Conservation (phyloP, 768 basidiomycete species). For the Boletus barrowsii region DNA sequence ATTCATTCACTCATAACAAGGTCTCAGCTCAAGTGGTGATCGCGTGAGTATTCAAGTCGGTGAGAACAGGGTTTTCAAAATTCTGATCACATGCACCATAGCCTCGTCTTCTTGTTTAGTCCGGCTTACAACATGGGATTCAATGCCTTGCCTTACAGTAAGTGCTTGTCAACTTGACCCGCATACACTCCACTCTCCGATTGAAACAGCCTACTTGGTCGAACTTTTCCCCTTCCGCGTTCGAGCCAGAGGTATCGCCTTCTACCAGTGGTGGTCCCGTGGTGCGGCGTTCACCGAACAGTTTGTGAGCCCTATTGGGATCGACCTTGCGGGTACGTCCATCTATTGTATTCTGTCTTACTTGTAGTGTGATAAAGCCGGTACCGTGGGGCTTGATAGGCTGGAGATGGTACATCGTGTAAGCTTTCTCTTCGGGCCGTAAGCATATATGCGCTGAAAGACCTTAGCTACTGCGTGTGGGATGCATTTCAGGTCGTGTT, state of each 20-base stretch:
- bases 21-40: background rate
- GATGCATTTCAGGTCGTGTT: background rate
- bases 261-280: conserved; percentile 62
- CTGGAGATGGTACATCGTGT: conserved; percentile 3
- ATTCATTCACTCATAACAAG: conserved; percentile 2
- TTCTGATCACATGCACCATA: background rate
- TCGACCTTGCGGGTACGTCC: conserved; percentile 8
- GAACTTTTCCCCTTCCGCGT: conserved; percentile 64
- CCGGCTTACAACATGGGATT: conserved; percentile 5
- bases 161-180: background rate
- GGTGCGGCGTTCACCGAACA: conserved; percentile 17
- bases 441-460: background rate
- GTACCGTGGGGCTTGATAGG: background rate
- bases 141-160: conserved; percentile 3
- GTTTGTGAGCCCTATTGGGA: conserved; percentile 20
- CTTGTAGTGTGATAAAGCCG: too few species aligned
- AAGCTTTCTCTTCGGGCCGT: background rate
- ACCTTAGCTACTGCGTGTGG: background rate
- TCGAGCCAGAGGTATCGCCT: conserved; percentile 57
- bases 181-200: background rate
- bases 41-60: background rate
- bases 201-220: conserved; percentile 52
- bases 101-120: conserved; percentile 10
- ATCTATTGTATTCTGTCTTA: background rate
- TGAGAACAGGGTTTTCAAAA: background rate